Conservation (phyloP, 202 grass and related monocot species). For the Schoenoplectus triqueter region DNA sequence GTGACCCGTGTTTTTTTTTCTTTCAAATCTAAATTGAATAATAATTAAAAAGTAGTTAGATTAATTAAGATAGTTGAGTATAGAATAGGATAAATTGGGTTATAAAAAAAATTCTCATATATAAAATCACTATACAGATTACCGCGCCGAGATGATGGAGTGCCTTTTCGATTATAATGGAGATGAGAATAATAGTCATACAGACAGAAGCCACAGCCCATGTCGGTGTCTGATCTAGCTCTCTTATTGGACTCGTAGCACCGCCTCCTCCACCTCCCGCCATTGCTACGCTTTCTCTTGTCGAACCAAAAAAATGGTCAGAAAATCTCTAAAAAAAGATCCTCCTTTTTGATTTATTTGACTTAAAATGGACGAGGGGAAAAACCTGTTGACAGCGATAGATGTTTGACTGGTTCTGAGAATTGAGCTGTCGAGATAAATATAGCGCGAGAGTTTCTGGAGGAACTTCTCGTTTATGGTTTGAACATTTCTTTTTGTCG, state of each 20-base stretch:
- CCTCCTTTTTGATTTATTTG: background rate
- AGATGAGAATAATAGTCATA: conserved; percentile 75
- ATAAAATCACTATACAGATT: conserved; percentile 4
- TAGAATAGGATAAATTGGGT: too few relatives aligned
- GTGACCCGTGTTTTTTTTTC: too few relatives aligned
- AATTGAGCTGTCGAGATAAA: conserved; percentile 37
- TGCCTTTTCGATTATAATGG: conserved; percentile 75
- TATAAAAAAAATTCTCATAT: too few relatives aligned
- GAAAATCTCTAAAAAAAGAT: conserved; percentile 31
- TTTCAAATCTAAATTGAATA: too few relatives aligned
- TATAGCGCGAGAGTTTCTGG: conserved; percentile 4
- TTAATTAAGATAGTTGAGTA: too few relatives aligned
- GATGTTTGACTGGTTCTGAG: background rate
- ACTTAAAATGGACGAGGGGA: background rate
- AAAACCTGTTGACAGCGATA: conserved; percentile 4
- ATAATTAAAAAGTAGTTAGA: too few relatives aligned
- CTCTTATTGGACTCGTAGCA: conserved; percentile 47
- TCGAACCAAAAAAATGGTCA: conserved; percentile 3
- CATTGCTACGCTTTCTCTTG: conserved; percentile 36
- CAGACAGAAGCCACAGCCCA: conserved; percentile 87
- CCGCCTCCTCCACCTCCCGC: conserved; percentile 56
- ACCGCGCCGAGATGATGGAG: conserved; percentile 68
- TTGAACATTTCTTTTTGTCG: conserved; percentile 13
- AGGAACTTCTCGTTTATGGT: background rate
- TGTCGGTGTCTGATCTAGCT: conserved; percentile 86